Conservation (phyloP, 1,284 basidiomycete species). For the Marasmius tenuissimus region DNA sequence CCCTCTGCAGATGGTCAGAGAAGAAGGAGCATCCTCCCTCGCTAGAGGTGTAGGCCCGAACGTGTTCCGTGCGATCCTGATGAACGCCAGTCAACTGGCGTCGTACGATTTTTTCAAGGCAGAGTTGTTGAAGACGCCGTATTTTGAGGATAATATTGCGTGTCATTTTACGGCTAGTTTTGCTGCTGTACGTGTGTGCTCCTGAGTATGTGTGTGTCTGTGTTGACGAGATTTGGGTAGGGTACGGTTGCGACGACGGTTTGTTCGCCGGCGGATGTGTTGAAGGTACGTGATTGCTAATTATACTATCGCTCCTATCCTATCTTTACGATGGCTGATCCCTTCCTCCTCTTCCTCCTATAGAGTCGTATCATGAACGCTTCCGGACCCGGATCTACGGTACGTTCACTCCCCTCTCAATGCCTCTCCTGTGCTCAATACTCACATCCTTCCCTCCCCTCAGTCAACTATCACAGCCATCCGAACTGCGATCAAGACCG, state of each 20-base stretch:
- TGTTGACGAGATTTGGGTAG: conserved; percentile 30
- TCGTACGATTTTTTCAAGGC: conserved; percentile 94
- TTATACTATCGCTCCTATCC: no score
- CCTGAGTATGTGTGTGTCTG: background rate
- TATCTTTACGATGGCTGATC: no score
- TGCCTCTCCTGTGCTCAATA: no score
- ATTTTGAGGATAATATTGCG: conserved; percentile 79
- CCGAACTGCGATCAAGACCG: conserved; percentile 67
- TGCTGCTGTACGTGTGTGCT: conserved; percentile 62
- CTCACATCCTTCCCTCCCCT: no score
- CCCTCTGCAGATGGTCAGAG: conserved; percentile 70
- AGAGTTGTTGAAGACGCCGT: conserved; percentile 65
- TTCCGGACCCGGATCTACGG: conserved; percentile 73
- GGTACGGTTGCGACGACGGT: conserved; percentile 92
- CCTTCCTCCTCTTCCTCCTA: no score
- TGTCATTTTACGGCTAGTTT: conserved; percentile 87
- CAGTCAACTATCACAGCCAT: conserved; percentile 76
- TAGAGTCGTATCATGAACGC: conserved; percentile 89
- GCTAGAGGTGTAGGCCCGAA: conserved; percentile 84
- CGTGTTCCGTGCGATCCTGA: conserved; percentile 81
- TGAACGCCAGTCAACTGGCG: conserved; percentile 91
- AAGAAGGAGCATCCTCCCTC: conserved; percentile 79
- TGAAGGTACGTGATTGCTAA: conserved; percentile 72
- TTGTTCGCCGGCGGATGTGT: conserved; percentile 91
- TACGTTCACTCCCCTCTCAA: conserved; percentile 38